Conservation (phyloP, 129 eudicot genomes). For the Centaurea solstitialis region DNA sequence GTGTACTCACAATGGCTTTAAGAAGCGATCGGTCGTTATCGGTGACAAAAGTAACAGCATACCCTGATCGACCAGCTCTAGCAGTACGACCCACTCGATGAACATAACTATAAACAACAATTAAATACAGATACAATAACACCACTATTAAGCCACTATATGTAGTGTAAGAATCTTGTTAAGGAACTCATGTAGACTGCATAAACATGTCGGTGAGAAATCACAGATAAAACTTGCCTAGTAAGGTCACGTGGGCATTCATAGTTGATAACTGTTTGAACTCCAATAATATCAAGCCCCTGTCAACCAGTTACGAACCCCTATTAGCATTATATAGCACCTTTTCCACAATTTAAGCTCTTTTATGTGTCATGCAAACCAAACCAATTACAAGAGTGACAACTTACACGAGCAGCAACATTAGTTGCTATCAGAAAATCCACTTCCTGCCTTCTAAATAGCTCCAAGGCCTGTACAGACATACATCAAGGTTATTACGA, state of each 20-base stretch:
- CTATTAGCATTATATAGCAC: not conserved
- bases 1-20: conserved; percentile 74
- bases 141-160: conserved; percentile 2
- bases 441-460: conserved; percentile 77
- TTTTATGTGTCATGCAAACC: not conserved
- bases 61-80: conserved; percentile 94
- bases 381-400: not conserved
- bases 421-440: conserved; percentile 91
- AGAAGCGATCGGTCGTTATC: conserved; percentile 89
- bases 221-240: conserved; percentile 37
- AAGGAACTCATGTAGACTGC: not conserved
- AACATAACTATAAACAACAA: conserved; percentile 57
- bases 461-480: conserved; percentile 70
- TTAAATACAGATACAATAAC: not conserved
- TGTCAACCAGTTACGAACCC: conserved; percentile 10
- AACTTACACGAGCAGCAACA: conserved; percentile 94
- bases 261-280: conserved; percentile 85
- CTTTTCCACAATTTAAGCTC: not conserved
- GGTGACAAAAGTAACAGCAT: conserved; percentile 93
- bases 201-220: not conserved
- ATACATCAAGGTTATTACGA: conserved; percentile 7
- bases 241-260: conserved; percentile 91
- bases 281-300: conserved; percentile 97
- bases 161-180: not conserved
- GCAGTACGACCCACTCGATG: conserved; percentile 99